A percentile compares a stretch with the other conserved stretches of the same genome.
phyloP scores from a whole-genome alignment of 2,329 filamentous ascomycete genomes.

The Xylariaceae sp. region DNA sequence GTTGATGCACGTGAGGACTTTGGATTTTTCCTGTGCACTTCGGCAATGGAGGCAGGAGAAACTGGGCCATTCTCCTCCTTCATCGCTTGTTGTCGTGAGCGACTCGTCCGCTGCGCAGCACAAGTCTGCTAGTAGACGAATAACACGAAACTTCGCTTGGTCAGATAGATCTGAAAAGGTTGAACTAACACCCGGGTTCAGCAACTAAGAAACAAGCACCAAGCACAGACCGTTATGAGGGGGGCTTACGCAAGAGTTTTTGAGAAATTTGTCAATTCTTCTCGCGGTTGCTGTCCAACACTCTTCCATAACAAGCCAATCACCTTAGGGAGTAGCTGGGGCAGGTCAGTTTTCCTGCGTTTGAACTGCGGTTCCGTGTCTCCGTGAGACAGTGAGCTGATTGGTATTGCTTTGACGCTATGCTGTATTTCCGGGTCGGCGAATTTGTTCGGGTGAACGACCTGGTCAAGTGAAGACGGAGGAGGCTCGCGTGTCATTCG shows the following conservation, averaged over 20 bases:
- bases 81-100: constrained; percentile 27
- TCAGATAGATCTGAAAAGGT: constrained; percentile 44
- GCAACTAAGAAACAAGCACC: no score
- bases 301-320: constrained; percentile 24
- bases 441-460: constrained; percentile 23
- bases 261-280: constrained; percentile 29
- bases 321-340: constrained; percentile 21
- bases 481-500: constrained; percentile 19
- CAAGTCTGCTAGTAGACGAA: constrained; percentile 51
- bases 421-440: constrained; percentile 21
- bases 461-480: constrained; percentile 16
- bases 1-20: constrained; percentile 18
- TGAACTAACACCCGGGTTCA: constrained; percentile 31
- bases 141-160: constrained; percentile 43
- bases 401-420: constrained; percentile 20
- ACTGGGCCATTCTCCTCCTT: constrained; percentile 2
- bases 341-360: constrained; percentile 28
- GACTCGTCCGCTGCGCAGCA: constrained; percentile 50
- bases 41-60: constrained; percentile 25
- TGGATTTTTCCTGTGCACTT: constrained; percentile 1
- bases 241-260: constrained; percentile 43
- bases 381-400: constrained; percentile 7
- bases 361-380: constrained; percentile 25
- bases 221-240: no score
- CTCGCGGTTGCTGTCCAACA: constrained; percentile 25